A percentile compares a stretch with the other conserved stretches of the same genome.
phyloP scores from a whole-genome alignment of 345 rosid species.

The Microthlaspi erraticum region DNA sequence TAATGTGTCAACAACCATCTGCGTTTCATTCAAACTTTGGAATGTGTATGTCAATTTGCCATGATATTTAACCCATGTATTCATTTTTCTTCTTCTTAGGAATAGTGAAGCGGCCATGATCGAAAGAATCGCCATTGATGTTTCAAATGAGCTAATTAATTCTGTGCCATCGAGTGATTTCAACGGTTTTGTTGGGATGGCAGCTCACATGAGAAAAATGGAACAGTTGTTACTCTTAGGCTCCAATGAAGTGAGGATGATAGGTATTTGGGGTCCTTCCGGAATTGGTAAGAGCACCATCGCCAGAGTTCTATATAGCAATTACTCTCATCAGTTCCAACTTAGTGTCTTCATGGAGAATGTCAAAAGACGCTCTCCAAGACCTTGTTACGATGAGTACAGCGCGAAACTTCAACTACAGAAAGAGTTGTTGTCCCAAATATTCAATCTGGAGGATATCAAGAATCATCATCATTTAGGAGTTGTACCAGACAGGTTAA shows the following conservation, averaged over 20 bases:
- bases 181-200: conserved; percentile 37
- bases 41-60: too few species aligned
- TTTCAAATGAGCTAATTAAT: conserved; percentile 14
- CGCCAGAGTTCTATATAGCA: conserved; percentile 34
- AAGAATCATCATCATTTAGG: conserved; percentile 25
- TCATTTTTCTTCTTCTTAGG: conserved; percentile 8
- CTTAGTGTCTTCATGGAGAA: conserved; percentile 19
- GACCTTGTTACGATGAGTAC: conserved; percentile 15
- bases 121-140: conserved; percentile 17
- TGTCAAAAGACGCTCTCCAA: conserved; percentile 3
- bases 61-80: too few species aligned
- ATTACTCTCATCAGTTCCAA: not conserved
- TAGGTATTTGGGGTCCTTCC: conserved; percentile 54
- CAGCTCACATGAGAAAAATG: conserved; percentile 8
- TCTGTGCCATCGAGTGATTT: not conserved
- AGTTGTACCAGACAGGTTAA: conserved; percentile 7
- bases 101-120: conserved; percentile 26
- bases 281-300: conserved; percentile 44
- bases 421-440: conserved; percentile 40
- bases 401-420: conserved; percentile 28
- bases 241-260: conserved; percentile 19
- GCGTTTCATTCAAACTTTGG: not conserved
- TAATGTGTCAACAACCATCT: too few species aligned
- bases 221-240: not conserved
- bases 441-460: conserved; percentile 35